These are phyloP conservation scores for Neofusicoccum umdonicola DNA, from an alignment of 2,329 filamentous ascomycete genomes.

Conservation along the genomic window DNA sequence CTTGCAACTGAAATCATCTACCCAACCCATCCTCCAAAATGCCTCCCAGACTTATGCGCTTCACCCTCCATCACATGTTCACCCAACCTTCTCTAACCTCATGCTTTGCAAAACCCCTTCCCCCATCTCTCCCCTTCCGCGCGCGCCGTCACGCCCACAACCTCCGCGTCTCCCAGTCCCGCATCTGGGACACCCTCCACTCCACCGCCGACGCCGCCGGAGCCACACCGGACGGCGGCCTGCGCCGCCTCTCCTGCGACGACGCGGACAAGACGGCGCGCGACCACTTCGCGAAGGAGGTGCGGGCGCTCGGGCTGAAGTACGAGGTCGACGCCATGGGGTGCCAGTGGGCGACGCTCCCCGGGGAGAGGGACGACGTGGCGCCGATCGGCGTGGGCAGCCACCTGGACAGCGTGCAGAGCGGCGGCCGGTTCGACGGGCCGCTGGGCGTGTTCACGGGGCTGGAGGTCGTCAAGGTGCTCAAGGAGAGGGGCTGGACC, in stretches of 20 bases:
- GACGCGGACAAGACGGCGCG: conserved; percentile 21
- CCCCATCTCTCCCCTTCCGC: no score
- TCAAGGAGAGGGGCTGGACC: no score
- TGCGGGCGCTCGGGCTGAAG: conserved; percentile 19
- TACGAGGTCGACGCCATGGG: conserved; percentile 23
- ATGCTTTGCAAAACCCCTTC: no score
- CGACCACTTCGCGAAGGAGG: conserved; percentile 21
- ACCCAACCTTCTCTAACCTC: no score
- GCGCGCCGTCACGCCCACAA: no score
- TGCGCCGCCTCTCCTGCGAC: conserved; percentile 20
- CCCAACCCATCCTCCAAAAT: no score
- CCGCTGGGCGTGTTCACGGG: conserved; percentile 22
- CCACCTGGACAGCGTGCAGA: conserved; percentile 23
- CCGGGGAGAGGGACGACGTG: conserved; percentile 18
- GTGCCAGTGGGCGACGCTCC: conserved; percentile 20
- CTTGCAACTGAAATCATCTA: no score
- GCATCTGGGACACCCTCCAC: no score
- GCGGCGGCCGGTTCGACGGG: conserved; percentile 22
- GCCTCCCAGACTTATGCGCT: no score
- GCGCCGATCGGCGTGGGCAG: conserved; percentile 32
- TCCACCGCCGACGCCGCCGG: no score
- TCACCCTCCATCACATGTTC: no score
- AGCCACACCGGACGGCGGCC: conserved; percentile 4
- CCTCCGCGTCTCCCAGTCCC: no score
- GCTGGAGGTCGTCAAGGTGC: conserved; percentile 19